A percentile compares a stretch with the other conserved stretches of the same genome.
Evolutionary conservation across 805 yeast species (phyloP).

Genomic region (Monosporozyma solicola): DNA sequence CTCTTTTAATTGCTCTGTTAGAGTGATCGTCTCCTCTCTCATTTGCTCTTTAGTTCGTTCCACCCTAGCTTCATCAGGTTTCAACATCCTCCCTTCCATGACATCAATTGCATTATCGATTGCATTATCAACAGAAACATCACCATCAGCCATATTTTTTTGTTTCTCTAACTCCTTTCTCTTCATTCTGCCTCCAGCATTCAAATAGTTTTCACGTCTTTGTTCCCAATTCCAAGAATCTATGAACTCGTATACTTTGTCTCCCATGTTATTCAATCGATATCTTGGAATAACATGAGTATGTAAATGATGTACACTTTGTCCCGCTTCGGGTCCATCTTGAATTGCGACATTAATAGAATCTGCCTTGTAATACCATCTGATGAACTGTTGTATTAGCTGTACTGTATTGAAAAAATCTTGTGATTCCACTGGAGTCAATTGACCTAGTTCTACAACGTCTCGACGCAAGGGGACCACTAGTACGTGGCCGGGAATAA

Average conservation of each 20-base stretch:
- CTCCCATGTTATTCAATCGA: slow-evolving; percentile 50
- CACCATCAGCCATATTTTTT: background rate
- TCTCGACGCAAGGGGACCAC: slow-evolving; percentile 72
- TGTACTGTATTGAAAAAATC: slow-evolving; percentile 79
- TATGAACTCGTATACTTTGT: slow-evolving; percentile 59
- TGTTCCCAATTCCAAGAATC: slow-evolving; percentile 46
- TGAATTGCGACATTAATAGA: slow-evolving; percentile 86
- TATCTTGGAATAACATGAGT: slow-evolving; percentile 88
- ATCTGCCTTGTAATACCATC: slow-evolving; percentile 62
- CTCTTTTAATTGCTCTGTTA: slow-evolving; percentile 34
- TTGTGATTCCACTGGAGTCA: slow-evolving; percentile 58
- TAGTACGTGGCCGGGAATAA: slow-evolving; percentile 89
- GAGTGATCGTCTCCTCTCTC: slow-evolving; percentile 58
- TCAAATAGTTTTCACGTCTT: slow-evolving; percentile 25
- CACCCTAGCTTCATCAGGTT: slow-evolving; percentile 44
- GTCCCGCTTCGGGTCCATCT: slow-evolving; percentile 95
- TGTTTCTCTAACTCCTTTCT: slow-evolving; percentile 19
- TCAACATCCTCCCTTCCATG: slow-evolving; percentile 5
- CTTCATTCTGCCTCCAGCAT: slow-evolving; percentile 14
- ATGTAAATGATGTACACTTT: slow-evolving; percentile 90
- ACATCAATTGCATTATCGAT: background rate
- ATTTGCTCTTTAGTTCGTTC: slow-evolving; percentile 56
- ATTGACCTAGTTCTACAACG: slow-evolving; percentile 54
- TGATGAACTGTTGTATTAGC: slow-evolving; percentile 58
- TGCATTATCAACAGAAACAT: too few relatives aligned